Percentiles rank a stretch among this genome's conserved stretches.
Conservation (phyloP, 2,329 filamentous ascomycete species). For the Sclerotinia glacialis region DNA sequence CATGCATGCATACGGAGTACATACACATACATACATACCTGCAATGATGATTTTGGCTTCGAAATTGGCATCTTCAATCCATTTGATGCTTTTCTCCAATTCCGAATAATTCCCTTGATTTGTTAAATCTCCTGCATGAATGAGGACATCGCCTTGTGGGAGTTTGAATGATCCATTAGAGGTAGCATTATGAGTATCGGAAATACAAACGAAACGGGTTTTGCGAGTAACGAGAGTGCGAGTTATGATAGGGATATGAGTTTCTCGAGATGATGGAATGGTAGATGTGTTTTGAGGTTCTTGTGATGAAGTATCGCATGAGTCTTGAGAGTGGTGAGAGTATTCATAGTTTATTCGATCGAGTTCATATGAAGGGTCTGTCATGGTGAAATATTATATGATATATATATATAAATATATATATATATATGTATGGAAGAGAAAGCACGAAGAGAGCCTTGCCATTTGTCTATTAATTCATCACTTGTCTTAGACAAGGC, state of each 20-base stretch:
- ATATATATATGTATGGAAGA: too few relatives aligned
- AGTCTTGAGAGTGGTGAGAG: neutral
- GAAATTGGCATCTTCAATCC: constrained; percentile 66
- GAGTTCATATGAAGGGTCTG: neutral
- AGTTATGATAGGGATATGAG: neutral
- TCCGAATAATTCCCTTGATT: constrained; percentile 65
- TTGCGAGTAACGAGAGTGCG: constrained; percentile 36
- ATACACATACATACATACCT: constrained; percentile 52
- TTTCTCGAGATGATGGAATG: constrained; percentile 7
- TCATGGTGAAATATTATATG: neutral
- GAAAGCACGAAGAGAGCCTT: neutral
- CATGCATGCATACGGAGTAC: too few relatives aligned
- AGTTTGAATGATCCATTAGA: constrained; percentile 54
- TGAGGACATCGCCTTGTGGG: constrained; percentile 69
- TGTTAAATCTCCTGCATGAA: constrained; percentile 74
- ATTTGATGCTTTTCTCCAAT: constrained; percentile 60
- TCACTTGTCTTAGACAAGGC: neutral
- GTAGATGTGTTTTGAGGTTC: neutral
- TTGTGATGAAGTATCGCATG: neutral
- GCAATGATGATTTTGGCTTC: constrained; percentile 69
- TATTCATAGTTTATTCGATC: constrained; percentile 4
- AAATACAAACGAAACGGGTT: constrained; percentile 70
- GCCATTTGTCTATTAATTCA: neutral
- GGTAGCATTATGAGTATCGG: constrained; percentile 70
- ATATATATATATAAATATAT: too few relatives aligned